Evolutionary conservation across 2,329 filamentous ascomycete species (phyloP).

Genomic region (Fusarium kyushuense): DNA sequence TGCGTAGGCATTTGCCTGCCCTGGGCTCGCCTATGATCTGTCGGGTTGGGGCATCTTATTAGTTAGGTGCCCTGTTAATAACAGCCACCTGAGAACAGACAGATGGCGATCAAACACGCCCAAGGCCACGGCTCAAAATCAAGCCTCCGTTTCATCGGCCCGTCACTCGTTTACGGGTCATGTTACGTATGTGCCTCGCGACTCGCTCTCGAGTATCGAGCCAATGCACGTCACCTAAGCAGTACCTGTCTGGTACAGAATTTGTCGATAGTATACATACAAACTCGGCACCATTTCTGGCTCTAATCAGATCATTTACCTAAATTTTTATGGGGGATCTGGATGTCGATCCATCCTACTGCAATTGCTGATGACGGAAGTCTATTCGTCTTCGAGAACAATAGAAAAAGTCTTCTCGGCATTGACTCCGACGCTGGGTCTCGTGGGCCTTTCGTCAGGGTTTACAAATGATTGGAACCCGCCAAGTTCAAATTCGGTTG

Average conservation of each 20-base stretch:
- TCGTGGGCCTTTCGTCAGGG: conserved; percentile 3
- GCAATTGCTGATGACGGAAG: conserved; percentile 4
- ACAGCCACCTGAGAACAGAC: conserved; percentile 35
- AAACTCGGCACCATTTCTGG: not conserved
- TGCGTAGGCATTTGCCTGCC: not conserved
- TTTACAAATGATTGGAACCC: conserved; percentile 27
- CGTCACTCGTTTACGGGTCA: conserved; percentile 24
- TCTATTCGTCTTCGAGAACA: conserved; percentile 27
- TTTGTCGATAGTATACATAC: not conserved
- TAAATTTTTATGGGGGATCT: conserved; percentile 3
- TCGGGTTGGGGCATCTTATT: conserved; percentile 17
- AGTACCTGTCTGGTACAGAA: not conserved
- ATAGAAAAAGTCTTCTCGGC: conserved; percentile 10
- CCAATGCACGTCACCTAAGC: conserved; percentile 8
- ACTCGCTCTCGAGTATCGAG: conserved; percentile 18
- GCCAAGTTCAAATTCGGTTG: conserved; percentile 34
- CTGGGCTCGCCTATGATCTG: conserved; percentile 9
- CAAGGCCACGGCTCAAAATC: conserved; percentile 22
- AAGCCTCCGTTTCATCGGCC: conserved; percentile 40
- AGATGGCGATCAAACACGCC: conserved; percentile 37
- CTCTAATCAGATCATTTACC: not conserved
- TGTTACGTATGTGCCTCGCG: conserved; percentile 4
- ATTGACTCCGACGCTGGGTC: conserved; percentile 4
- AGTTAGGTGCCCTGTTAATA: conserved; percentile 17
- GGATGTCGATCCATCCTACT: conserved; percentile 1